phyloP scores from a whole-genome alignment of 345 rosid genomes.

The Lumnitzera littorea region DNA sequence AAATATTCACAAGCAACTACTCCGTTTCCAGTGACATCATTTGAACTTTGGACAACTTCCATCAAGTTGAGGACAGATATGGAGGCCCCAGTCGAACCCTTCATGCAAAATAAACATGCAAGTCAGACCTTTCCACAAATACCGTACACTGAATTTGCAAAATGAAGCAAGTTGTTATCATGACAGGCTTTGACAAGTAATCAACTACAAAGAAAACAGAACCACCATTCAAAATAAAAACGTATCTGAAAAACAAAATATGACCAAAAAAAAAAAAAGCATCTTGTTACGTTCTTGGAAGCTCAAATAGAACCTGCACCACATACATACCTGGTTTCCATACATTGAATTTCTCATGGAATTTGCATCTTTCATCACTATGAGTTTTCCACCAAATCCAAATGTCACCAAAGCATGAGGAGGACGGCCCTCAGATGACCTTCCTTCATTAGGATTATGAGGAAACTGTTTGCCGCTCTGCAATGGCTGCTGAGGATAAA shows the following conservation, averaged over 20 bases:
- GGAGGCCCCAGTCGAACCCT: conserved; percentile 53
- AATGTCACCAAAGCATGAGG: conserved; percentile 82
- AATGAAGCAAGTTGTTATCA: no score
- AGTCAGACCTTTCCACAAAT: no score
- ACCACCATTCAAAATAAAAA: no score
- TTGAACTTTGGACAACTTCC: conserved; percentile 53
- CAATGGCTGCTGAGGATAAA: conserved; percentile 38
- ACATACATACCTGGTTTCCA: conserved; percentile 65
- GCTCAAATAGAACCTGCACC: no score
- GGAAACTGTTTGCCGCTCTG: conserved; percentile 52
- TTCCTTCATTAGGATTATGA: conserved; percentile 43
- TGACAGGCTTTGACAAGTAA: no score
- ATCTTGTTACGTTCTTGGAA: no score
- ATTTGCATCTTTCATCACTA: conserved; percentile 58
- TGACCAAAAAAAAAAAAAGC: no score
- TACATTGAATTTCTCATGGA: conserved; percentile 42
- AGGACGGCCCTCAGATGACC: conserved; percentile 94
- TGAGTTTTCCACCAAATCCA: conserved; percentile 94
- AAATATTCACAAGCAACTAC: conserved; percentile 48
- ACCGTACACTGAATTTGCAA: no score
- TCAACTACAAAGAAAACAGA: no score
- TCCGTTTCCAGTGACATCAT: conserved; percentile 30
- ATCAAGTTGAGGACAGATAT: conserved; percentile 64
- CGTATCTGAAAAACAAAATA: no score
- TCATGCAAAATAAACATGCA: conserved; percentile 20